Conservation (phyloP, 495 filamentous ascomycete genomes). For the Penicillium soppii region DNA sequence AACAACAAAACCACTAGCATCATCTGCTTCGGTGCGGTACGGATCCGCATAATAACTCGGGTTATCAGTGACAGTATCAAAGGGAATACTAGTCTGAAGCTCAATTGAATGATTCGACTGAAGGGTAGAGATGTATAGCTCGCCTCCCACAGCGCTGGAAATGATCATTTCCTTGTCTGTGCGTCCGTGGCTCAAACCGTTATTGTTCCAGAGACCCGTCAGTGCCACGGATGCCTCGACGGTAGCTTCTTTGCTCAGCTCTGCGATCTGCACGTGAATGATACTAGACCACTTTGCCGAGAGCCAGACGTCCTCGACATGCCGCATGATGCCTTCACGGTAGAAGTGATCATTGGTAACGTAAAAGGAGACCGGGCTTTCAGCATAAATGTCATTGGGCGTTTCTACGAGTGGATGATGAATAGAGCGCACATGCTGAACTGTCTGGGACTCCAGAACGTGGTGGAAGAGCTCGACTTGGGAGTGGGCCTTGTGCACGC, state of each 20-base stretch:
- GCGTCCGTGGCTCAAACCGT: conserved; percentile 57
- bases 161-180: conserved; percentile 49
- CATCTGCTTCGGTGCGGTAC: conserved; percentile 27
- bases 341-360: conserved; percentile 63
- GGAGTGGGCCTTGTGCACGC: conserved; percentile 40
- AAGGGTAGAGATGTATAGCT: conserved; percentile 29
- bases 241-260: conserved; percentile 11
- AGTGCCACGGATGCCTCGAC: conserved; percentile 43
- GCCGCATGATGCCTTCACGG: conserved; percentile 43
- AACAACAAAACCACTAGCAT: conserved; percentile 57
- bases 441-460: conserved; percentile 29
- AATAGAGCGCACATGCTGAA: conserved; percentile 46
- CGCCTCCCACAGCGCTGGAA: conserved; percentile 35
- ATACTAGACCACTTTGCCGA: conserved; percentile 41
- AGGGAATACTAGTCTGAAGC: conserved; percentile 37
- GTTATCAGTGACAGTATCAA: conserved; percentile 55
- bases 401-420: conserved; percentile 48
- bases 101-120: conserved; percentile 33
- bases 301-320: conserved; percentile 37
- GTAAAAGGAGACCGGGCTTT: conserved; percentile 48
- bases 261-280: conserved; percentile 33
- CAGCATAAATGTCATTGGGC: conserved; percentile 59
- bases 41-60: conserved; percentile 55
- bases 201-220: conserved; percentile 47
- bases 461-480: conserved; percentile 62